phyloP scores from a whole-genome alignment of 163 green algal species.

The Smithsoniella earleae region DNA sequence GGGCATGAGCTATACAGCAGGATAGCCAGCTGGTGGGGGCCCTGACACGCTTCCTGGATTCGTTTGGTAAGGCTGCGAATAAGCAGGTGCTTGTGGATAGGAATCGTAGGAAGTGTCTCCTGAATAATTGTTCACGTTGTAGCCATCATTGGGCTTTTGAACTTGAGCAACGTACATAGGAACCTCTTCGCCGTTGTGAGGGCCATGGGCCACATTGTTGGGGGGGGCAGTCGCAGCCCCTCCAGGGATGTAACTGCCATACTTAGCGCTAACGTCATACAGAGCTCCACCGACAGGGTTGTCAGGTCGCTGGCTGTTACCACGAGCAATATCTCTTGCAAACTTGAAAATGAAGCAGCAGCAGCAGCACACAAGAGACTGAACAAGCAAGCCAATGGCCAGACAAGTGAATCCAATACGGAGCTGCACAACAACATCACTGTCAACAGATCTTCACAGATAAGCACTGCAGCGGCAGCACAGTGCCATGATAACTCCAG shows the following conservation, averaged over 20 bases:
- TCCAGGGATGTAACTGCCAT: constrained; percentile 26
- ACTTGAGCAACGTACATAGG: background rate
- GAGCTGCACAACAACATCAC: background rate
- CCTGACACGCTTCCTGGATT: no score
- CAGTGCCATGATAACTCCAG: background rate
- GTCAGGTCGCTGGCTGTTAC: background rate
- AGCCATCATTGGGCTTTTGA: background rate
- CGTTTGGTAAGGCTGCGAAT: no score
- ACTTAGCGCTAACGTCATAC: constrained; percentile 22
- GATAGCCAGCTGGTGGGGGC: no score
- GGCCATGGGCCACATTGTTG: background rate
- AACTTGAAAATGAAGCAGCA: constrained; percentile 23
- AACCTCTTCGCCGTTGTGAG: background rate
- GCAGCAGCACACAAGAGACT: background rate
- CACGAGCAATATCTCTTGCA: background rate
- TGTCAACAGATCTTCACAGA: background rate
- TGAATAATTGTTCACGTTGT: no score
- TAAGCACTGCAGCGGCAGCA: background rate
- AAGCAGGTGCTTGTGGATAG: no score
- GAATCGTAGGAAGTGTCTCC: no score
- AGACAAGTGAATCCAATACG: constrained; percentile 5
- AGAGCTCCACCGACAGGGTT: constrained; percentile 13
- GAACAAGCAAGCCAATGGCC: constrained; percentile 1
- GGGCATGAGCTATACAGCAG: no score
- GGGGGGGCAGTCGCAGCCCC: background rate